Evolutionary conservation across 139 green algal genomes (phyloP).

Genomic region (Coelastrella sp.): DNA sequence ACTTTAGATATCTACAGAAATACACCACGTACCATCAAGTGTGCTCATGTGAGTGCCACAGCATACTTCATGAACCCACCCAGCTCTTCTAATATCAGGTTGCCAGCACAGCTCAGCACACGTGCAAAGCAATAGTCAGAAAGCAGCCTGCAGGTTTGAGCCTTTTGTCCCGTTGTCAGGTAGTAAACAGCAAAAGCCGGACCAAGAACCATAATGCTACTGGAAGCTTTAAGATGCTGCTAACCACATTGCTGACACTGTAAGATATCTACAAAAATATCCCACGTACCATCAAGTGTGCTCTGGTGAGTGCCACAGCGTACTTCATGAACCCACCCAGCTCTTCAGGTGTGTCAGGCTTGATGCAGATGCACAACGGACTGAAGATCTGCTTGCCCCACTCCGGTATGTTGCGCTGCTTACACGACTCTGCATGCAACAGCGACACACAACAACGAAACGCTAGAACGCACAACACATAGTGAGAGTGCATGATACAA

Average conservation of each 20-base stretch:
- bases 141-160: background rate
- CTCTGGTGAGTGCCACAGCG: conserved; percentile 55
- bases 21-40: conserved; percentile 57
- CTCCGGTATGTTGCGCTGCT: conserved; percentile 73
- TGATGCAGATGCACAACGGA: conserved; percentile 75
- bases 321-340: conserved; percentile 80
- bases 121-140: background rate
- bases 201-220: background rate
- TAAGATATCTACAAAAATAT: background rate
- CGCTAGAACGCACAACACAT: no score
- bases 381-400: conserved; percentile 87
- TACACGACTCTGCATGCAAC: conserved; percentile 3
- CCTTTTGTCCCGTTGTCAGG: no score
- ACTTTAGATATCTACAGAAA: background rate
- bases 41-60: conserved; percentile 57
- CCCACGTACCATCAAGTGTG: conserved; percentile 62
- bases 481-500: no score
- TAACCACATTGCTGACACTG: background rate
- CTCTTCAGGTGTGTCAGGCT: conserved; percentile 57
- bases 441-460: no score
- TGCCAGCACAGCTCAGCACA: no score
- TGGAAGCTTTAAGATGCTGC: background rate
- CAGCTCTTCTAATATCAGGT: no score
- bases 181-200: background rate
- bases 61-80: conserved; percentile 50